Evolutionary conservation across 768 basidiomycete species (phyloP).

Genomic region (Mycena floridula): DNA sequence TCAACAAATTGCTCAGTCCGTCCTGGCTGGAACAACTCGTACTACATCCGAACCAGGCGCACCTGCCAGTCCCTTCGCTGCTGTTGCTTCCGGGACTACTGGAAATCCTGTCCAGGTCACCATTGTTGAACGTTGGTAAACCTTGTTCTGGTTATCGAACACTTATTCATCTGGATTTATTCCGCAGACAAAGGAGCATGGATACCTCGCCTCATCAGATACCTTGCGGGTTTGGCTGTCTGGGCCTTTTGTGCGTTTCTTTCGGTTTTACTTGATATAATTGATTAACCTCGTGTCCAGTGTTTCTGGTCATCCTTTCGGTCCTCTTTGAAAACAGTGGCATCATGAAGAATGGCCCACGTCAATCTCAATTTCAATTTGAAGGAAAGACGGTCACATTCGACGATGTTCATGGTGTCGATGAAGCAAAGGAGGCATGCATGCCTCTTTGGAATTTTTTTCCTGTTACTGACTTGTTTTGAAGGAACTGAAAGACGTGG

Average conservation of each 20-base stretch:
- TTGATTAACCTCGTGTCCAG: conserved; percentile 25
- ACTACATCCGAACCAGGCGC: conserved; percentile 18
- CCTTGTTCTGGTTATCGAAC: background rate
- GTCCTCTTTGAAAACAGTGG: conserved; percentile 92
- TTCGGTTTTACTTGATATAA: conserved; percentile 1
- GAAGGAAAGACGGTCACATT: conserved; percentile 78
- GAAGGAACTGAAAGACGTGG: conserved; percentile 94
- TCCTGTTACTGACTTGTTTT: conserved; percentile 9
- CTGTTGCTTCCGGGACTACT: conserved; percentile 36
- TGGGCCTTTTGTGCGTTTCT: conserved; percentile 58
- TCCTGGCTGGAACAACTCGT: conserved; percentile 28
- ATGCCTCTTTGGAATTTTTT: background rate
- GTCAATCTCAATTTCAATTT: conserved; percentile 79
- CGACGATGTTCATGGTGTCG: conserved; percentile 93
- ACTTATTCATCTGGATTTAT: conserved; percentile 5
- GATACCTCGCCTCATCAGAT: conserved; percentile 57
- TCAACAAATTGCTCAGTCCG: conserved; percentile 38
- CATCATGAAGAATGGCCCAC: conserved; percentile 82
- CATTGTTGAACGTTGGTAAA: conserved; percentile 68
- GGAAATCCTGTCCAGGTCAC: conserved; percentile 72
- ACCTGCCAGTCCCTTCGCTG: conserved; percentile 21
- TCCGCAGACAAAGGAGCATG: conserved; percentile 60
- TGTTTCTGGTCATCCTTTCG: conserved; percentile 80
- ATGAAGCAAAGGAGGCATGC: conserved; percentile 88
- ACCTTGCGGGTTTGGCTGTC: conserved; percentile 49